A percentile compares a stretch with the other conserved stretches of the same genome.
Evolutionary conservation across 352 stramenopile genomes (phyloP).

Genomic region (Lagenidium sp.): DNA sequence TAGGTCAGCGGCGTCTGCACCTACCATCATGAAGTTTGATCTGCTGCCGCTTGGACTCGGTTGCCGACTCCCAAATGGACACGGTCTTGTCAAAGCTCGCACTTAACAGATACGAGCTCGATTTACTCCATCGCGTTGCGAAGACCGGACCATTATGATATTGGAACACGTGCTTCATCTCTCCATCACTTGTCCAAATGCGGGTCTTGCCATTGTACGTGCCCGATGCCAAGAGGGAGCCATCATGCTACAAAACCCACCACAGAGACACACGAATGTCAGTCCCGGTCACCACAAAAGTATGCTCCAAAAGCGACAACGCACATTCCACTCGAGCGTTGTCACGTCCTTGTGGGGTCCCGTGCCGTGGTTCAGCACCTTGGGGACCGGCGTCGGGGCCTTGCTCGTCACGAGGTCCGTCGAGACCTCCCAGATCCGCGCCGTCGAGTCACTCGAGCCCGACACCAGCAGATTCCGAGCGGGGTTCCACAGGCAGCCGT

Average conservation of each 20-base stretch:
- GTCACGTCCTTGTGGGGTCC: slow-evolving; percentile 96
- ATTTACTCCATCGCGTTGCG: slow-evolving; percentile 78
- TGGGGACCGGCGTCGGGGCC: slow-evolving; percentile 23
- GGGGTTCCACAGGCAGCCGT: slow-evolving; percentile 97
- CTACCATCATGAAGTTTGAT: slow-evolving; percentile 85
- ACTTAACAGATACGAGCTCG: slow-evolving; percentile 59
- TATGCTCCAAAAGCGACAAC: slow-evolving; percentile 10
- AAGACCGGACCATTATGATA: slow-evolving; percentile 83
- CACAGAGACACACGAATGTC: slow-evolving; percentile 6
- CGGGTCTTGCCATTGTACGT: slow-evolving; percentile 93
- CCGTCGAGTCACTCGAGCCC: slow-evolving; percentile 93
- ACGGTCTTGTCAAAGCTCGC: slow-evolving; percentile 85
- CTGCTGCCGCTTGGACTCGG: slow-evolving; percentile 91
- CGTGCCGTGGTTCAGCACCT: slow-evolving; percentile 71
- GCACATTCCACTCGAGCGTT: slow-evolving; percentile 95
- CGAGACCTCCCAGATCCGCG: slow-evolving; percentile 91
- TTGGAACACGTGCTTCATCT: slow-evolving; percentile 79
- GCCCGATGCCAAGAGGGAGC: slow-evolving; percentile 89
- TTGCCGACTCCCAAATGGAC: slow-evolving; percentile 69
- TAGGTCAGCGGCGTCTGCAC: neutral
- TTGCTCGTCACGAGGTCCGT: slow-evolving; percentile 35
- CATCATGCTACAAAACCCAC: slow-evolving; percentile 69
- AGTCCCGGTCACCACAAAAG: slow-evolving; percentile 5
- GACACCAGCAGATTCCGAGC: slow-evolving; percentile 93
- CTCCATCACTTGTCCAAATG: slow-evolving; percentile 64